Base-by-base conservation (phyloP, 2,329 filamentous ascomycete genomes). In the Verticillium albo-atrum region DNA sequence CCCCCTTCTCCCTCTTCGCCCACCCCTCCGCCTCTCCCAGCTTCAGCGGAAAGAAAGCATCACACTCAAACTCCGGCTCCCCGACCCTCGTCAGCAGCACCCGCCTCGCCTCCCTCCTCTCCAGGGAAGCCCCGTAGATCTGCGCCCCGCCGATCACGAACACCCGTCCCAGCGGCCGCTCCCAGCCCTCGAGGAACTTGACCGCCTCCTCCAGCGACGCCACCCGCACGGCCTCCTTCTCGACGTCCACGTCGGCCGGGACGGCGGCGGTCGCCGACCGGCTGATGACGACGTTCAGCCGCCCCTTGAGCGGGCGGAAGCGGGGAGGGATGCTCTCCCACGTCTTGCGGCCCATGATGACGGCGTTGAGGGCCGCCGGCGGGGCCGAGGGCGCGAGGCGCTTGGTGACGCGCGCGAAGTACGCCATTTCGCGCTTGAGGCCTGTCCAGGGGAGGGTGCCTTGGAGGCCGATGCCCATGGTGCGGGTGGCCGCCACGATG, bases 321-420 rank as follows among this genome's bases (percentile, higher is more conserved):
- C 81, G 83, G 6, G 79, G 70, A 2, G 95, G 94, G 61, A 99
- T 94, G 64, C 88, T 92, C 57, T 96, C 92, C 89, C 94, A 99
- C 0, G 95, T 99, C 75, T 96, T 97, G 70, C 95, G 90, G 61
- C 95, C 95, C 95, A 99, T 99, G 66, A 99, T 89, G 56, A 98
- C 91, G 20, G 91, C 90, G 73, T 93, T 94, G 65, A 77, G 60
- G 50, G 76, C 66, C 0, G 70, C 64, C 7, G 74, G 60, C 2
- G 74, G 67, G 4, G 68, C 62, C 74, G 76, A 55, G 9, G 72
- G 65, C 26, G 81, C 79, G 0, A 85, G 71, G 17, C 88, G 85
- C 67, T 90, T 92, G 3, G 94, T 98, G 47, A 97, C 89, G 61
- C 93, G 88, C 20, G 92, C 90, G 73, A 99, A 99, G 74, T 97